These are phyloP conservation scores for Nannochloris sp. DNA, from an alignment of 139 green algal species.

Conservation along the genomic window DNA sequence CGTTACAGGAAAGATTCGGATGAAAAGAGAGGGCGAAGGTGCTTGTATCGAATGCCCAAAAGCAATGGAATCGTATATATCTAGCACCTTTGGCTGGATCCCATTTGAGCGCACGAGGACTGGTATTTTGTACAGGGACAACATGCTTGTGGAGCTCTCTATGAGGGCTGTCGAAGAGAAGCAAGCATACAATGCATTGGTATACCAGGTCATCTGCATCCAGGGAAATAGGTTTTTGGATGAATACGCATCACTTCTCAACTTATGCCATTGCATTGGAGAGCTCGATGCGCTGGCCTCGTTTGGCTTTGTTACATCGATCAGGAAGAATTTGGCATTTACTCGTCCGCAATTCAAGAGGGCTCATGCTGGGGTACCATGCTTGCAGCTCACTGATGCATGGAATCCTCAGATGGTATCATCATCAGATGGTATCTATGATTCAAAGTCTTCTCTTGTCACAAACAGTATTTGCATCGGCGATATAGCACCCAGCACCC, in stretches of 20 bases:
- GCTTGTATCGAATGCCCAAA: too few species aligned
- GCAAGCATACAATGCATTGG: neutral
- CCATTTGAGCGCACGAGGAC: too few species aligned
- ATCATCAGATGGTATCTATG: conserved; percentile 6
- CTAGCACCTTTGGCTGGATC: too few species aligned
- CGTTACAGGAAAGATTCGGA: too few species aligned
- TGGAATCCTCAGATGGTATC: conserved; percentile 50
- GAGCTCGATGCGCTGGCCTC: conserved; percentile 51
- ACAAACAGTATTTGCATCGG: conserved; percentile 55
- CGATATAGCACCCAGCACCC: conserved; percentile 3
- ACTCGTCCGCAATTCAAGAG: conserved; percentile 38
- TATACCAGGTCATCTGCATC: neutral
- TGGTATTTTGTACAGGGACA: neutral
- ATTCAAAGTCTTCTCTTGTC: conserved; percentile 4
- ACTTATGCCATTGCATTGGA: conserved; percentile 15
- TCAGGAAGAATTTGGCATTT: conserved; percentile 32
- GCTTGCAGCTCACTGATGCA: conserved; percentile 25
- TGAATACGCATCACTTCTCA: conserved; percentile 7
- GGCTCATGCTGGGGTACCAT: neutral
- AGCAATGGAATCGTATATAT: too few species aligned
- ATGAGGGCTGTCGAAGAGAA: neutral
- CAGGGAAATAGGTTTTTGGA: neutral
- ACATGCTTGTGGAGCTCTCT: neutral
- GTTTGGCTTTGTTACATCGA: conserved; percentile 40
- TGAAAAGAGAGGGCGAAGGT: too few species aligned